Percentiles rank a stretch among this genome's conserved stretches.
phyloP scores from a whole-genome alignment of 1,139 yeast species.

The Diutina ranongensis region DNA sequence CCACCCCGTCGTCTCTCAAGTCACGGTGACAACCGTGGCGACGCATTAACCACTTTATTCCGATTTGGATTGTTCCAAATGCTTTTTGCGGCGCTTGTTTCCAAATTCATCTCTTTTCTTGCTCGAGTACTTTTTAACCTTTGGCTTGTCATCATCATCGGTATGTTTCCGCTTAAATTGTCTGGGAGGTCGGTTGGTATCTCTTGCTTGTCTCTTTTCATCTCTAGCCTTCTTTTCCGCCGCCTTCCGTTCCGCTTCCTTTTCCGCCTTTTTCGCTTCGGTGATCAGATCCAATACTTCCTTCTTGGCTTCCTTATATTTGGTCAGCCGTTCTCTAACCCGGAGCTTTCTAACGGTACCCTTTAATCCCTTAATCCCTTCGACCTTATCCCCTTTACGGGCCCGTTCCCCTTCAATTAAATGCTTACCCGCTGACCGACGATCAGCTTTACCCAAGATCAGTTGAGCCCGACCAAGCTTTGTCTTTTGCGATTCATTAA shows the following conservation, averaged over 20 bases:
- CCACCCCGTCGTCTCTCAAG: too few relatives aligned
- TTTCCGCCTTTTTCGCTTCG: background rate
- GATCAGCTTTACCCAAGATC: slow-evolving; percentile 70
- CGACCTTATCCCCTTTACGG: slow-evolving; percentile 48
- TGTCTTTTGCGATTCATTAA: slow-evolving; percentile 60
- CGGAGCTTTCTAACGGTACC: slow-evolving; percentile 49
- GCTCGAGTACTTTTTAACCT: background rate
- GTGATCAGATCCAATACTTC: slow-evolving; percentile 9
- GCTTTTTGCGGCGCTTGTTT: background rate
- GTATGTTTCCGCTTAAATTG: background rate
- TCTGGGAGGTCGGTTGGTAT: background rate
- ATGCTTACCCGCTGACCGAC: slow-evolving; percentile 45
- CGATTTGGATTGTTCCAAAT: background rate
- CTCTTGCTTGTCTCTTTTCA: too few relatives aligned
- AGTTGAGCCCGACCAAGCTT: slow-evolving; percentile 70
- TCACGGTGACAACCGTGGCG: too few relatives aligned
- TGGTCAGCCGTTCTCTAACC: slow-evolving; percentile 53
- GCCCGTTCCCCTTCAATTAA: slow-evolving; percentile 76
- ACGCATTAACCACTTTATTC: too few relatives aligned
- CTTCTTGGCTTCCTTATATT: slow-evolving; percentile 33
- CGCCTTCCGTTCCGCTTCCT: background rate
- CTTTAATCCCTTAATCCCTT: slow-evolving; percentile 46
- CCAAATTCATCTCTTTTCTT: background rate
- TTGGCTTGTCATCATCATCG: background rate
- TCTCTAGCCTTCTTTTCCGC: background rate